phyloP scores from a whole-genome alignment of 148 eudicot genomes.

The Beta vulgaris region DNA sequence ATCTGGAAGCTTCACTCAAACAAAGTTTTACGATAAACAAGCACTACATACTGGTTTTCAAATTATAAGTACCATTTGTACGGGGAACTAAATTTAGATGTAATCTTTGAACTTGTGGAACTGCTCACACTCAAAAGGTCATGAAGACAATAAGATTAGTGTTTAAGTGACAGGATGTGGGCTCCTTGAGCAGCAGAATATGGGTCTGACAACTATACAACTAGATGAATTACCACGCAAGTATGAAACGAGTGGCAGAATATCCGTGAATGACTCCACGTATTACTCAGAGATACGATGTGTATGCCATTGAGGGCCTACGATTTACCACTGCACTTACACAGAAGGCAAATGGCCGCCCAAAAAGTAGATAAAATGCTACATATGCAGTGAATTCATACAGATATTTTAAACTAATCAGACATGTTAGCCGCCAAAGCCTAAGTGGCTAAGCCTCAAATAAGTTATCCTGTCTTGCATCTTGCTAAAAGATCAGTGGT shows the following conservation, averaged over 20 bases:
- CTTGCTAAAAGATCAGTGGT: constrained; percentile 10
- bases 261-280: not conserved
- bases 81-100: too few relatives aligned
- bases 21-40: too few relatives aligned
- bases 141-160: too few relatives aligned
- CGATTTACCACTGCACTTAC: not conserved
- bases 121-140: too few relatives aligned
- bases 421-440: not conserved
- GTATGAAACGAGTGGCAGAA: not conserved
- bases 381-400: not conserved
- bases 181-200: too few relatives aligned
- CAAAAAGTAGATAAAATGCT: not conserved
- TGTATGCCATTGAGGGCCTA: not conserved
- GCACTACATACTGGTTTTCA: too few relatives aligned
- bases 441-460: constrained; percentile 5
- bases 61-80: not conserved
- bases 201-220: not conserved
- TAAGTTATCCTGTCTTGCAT: not conserved
- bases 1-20: too few relatives aligned
- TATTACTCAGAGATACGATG: not conserved
- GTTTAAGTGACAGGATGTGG: too few relatives aligned
- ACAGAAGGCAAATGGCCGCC: not conserved
- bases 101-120: too few relatives aligned
- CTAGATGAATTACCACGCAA: not conserved
- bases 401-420: too few relatives aligned